Evolutionary conservation across 2,329 filamentous ascomycete species (phyloP), one percentile per base, ranked within the genome.

Genomic region (Pseudocercospora eumusae): DNA sequence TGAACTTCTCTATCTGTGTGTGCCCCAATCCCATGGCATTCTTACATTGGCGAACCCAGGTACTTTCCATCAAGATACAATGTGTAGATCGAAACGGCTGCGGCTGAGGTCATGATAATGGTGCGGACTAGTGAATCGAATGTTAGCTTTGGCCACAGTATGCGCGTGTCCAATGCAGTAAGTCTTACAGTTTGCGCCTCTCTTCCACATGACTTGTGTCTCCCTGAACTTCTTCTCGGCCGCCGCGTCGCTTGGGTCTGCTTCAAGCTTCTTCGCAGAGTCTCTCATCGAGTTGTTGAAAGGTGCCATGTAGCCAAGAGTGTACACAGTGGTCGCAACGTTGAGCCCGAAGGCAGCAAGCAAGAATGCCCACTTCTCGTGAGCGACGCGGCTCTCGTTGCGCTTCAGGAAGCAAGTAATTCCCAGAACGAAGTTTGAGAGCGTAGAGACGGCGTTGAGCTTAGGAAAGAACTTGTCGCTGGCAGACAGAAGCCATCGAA

Each of bases 381-480:
- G 59, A 6, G 65, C 65, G 20, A 60, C 57, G 21, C 61, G 49
- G 20, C 56, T 63, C 33, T 56, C 62, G 63, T 73, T 57, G 61
- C 69, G 66, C 57, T 73, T 60, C 42, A 69, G 53, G 66, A 68
- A 74, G 53, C 63, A 61, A 44, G 62, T 67, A 45, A 70, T 55
- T 36, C 69, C 63, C 21, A 73, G 47, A 65, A 62, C 62, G 58
- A 74, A 68, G 65, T 73, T 74, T 63, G 64, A 57, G 54, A 74
- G 28, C n/a, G 71, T 70, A 69, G 70, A 70, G 50, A 68, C 44
- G 28, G 64, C 68, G 62, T 74, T 74, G 59, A 73, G 66, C 0
- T 67, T 69, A 13, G 72, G 72, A 68, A 73, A 74, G 68, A 73
- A 70, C 49, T 64, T 52, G 63, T 74, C 72, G 64, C 63, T 67